Evolutionary conservation across 371 early-diverging fungal species (phyloP), one percentile per base, ranked within the genome.

Genomic region (Mortierella polycephala): DNA sequence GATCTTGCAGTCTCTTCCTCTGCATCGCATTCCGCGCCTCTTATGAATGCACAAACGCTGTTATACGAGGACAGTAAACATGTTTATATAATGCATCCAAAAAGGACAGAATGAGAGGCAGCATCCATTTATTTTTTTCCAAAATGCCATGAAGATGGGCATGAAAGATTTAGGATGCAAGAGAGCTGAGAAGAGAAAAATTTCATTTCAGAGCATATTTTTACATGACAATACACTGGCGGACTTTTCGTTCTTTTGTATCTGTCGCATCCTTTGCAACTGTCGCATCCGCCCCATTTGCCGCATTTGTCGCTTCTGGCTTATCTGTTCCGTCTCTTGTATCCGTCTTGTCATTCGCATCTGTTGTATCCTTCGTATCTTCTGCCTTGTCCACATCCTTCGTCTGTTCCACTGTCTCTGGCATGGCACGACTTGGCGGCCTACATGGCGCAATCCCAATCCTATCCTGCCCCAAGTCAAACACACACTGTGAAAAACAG

Each of bases 401-500:
- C 69, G 64, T 64, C 12, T 71, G 62, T 30, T 71, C 56, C 18
- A 71, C 20, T 10, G 61, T 44, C 0, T 71, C 56, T 3, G 55
- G 53, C n/a, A 60, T 46, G 12, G 52, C n/a, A 6, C 71, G 47
- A 7, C 23, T 10, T 13, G 77, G 77, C 1, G 68, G 77, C 14
- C 50, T 77, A 55, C 77, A 77, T 23, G 44, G 67, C n/a, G 77
- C 77, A 8, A 77, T 77, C 6, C 77, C 77, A 18, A 77, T 52
- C 30, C 72, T 54, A 30, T 77, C 52, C 30, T 71, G 54, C 10
- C 77, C 77, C 18, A 59, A 39, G 16, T 77, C 77, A 40, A 77
- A 77, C 9, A 77, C 69, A 45, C 77, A 77, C 72, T 76, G 39
- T 16, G 18, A 51, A 14, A 30, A 40, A 44, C 2, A 21, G 56